Evolutionary conservation across 1,284 basidiomycete species (phyloP), one percentile per base, ranked within the genome.

Genomic region (Inonotus hispidus): DNA sequence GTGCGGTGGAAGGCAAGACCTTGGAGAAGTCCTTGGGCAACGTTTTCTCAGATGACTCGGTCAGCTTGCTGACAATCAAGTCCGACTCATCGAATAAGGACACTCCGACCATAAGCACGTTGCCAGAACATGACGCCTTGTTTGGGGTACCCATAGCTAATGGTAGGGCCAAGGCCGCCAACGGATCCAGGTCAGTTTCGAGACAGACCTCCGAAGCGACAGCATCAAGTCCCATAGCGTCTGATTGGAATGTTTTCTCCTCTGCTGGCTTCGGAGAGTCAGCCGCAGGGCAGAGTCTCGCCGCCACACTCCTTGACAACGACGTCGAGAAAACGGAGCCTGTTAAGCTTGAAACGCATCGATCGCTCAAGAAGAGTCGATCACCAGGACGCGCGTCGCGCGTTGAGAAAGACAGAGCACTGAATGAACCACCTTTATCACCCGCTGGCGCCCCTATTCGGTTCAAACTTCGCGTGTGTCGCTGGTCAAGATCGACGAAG

Each of bases 1-100:
- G 19, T 7, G 66, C 68, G 7, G 61, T 65, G 13, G 50, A 52
- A 14, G 29, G 50, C 50, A 52, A 29, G 7, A 58, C 60, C 6
- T 58, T 64, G 25, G 61, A 59, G 10, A 55, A 61, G 10, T 50
- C 58, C 29, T 63, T 76, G 23, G 69, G 73, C 1, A 69, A 68
- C 25, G 64, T 90, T 53, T 82, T 90, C 61, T 75, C 81, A 2
- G 88, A 90, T 59, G 87, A 90, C 60, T 89, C 85, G 0, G 75
- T 87, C 10, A 82, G 83, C 6, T 71, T 77, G 2, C 32, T 74
- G 38, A 68, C 72, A 32, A 50, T 65, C 53, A 58, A 66, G 37
- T 49, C 63, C 19, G 62, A 70, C 32, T 59, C 63, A n/a, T 50
- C 55, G 32, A 65, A 55, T 35, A 32, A 57, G 38, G 55, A 64